Evolutionary conservation across 129 eudicot species (phyloP).

Genomic region (Apium graveolens): DNA sequence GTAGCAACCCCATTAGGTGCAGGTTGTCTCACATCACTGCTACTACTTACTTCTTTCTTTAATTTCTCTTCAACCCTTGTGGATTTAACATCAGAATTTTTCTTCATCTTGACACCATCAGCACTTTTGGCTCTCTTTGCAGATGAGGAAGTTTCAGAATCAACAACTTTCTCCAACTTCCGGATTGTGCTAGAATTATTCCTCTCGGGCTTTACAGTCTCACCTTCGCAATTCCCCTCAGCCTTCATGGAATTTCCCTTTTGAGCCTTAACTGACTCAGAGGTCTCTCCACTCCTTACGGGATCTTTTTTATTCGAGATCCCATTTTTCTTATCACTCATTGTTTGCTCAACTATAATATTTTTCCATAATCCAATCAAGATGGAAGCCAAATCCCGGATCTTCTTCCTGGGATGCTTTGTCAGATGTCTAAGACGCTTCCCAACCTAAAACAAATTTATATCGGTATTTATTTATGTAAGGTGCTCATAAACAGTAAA

Average conservation of each 20-base stretch:
- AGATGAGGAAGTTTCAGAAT: constrained; percentile 18
- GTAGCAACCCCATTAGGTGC: constrained; percentile 28
- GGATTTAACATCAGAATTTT: constrained; percentile 21
- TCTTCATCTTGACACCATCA: constrained; percentile 30
- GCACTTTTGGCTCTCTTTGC: constrained; percentile 19
- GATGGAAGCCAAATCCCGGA: constrained; percentile 60
- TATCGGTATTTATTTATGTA: not conserved
- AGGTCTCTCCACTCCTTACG: constrained; percentile 15
- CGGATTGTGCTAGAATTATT: constrained; percentile 16
- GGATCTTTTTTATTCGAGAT: constrained; percentile 28
- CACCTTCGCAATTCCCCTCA: constrained; percentile 27
- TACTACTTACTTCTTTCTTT: constrained; percentile 28
- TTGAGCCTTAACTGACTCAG: constrained; percentile 21
- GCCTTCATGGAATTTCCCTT: constrained; percentile 39
- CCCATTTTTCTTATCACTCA: constrained; percentile 48
- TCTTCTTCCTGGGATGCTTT: constrained; percentile 66
- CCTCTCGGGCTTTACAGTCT: constrained; percentile 27
- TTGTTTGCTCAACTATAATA: constrained; percentile 62
- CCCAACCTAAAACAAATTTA: constrained; percentile 52
- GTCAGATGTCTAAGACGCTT: constrained; percentile 71
- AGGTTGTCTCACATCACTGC: constrained; percentile 8
- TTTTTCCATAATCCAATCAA: constrained; percentile 74
- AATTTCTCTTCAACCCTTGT: constrained; percentile 11
- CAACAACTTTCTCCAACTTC: constrained; percentile 18
- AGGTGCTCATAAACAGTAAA: not conserved